Evolutionary conservation across 805 yeast genomes (phyloP), one percentile per base, ranked within the genome.

Genomic region (Debaryomyces tyrocola): DNA sequence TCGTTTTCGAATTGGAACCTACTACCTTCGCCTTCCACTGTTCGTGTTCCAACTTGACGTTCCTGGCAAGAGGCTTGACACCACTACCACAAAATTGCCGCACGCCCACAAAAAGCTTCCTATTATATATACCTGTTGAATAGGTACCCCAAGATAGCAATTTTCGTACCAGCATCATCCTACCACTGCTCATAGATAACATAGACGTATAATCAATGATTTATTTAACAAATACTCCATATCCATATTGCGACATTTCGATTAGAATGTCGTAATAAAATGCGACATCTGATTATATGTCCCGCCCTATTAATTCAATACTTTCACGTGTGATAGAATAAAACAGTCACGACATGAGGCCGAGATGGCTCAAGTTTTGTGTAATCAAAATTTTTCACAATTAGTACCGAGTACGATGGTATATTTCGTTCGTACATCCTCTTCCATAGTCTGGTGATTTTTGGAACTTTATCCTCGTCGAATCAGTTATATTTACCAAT

Each of bases 381-480:
- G 38, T 20, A 14, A 35, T 18, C 20, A 35, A 35, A 35, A 4
- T 35, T 35, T 35, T 35, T 35, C 38, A 35, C 38, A 31, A 31
- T 31, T 31, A 31, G 34, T 31, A 31, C 34, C 34, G 10, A 31
- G 34, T 31, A 6, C 34, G 27, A 24, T 24, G 10, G 27, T 24
- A 24, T 24, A 24, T 24, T 24, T 24, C 4, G 27, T 24, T 24
- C 7, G 27, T 24, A 24, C 27, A 24, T 24, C 27, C 27, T 24
- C 27, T 24, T 24, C 27, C 27, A 24, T 24, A 24, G 27, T 24
- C 27, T 24, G 3, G 27, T 4, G 27, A 24, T 36, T 48, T n/a
- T 28, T 42, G 33, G 27, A 33, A 56, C 63, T 56, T 58, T 56
- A 73, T 73, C 77, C 74, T 72, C 81, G 84, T 80, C 85, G 84